Base-by-base conservation (phyloP, 352 stramenopile genomes). In the Plasmopara viticola region DNA sequence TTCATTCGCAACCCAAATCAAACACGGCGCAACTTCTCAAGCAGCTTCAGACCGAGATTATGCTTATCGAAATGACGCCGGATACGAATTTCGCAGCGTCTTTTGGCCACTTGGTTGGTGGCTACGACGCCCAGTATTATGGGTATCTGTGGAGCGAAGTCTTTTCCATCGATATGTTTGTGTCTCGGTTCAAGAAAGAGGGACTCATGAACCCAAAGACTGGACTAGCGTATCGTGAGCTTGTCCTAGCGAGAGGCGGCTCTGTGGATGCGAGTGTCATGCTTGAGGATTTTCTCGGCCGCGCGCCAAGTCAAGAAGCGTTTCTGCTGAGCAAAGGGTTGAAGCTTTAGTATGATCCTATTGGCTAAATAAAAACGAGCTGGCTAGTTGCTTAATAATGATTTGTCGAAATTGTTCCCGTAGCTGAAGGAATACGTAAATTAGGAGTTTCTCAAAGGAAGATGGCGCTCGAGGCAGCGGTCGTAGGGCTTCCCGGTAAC, bases 111-210 rank as follows among this genome's bases (percentile, higher is more conserved):
- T 61, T 96, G 53, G 80, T 69, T 9, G 75, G 78, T 28, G 78
- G 75, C 53, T 90, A 88, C 55, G 77, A 90, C 42, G 77, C 80
- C 4, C 73, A 89, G 68, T 90, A 89, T 61, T 92, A 88, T 48
- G 86, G 84, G 48, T 96, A 96, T 74, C 79, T 96, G 73, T 96
- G 86, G 84, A 92, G 83, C 49, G 83, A 95, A 53, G 84, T 94
- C 10, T 84, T 93, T 40, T 92, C 82, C 53, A 86, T 89, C 59
- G 86, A 95, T 58, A 95, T 96, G 86, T 96, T 96, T 62, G 66
- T 80, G 42, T 86, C 78, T 58, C 72, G 81, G 20, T 95, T 96
- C 70, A 81, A 90, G 71, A 79, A 81, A 45, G 81, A 94, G 43
- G 80, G 80, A 20, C 60, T 90, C 3, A 86, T 95, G 77, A 92